Conservation (phyloP, 768 basidiomycete genomes). For the Naganishia randhawae region DNA sequence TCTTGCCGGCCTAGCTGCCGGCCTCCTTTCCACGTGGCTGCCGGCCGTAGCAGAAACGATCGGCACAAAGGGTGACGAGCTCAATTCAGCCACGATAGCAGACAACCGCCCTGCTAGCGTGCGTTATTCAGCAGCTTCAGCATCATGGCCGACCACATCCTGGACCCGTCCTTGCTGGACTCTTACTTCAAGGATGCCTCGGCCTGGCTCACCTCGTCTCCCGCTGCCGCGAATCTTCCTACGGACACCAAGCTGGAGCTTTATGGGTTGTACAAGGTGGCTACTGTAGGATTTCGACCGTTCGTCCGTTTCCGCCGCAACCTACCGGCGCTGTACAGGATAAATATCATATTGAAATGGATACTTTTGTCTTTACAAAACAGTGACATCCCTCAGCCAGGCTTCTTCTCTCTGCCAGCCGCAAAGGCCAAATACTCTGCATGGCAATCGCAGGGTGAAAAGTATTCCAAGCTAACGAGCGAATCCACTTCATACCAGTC, state of each 20-base stretch:
- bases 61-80: too few species aligned
- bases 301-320: constrained; percentile 29
- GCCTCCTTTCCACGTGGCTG: too few species aligned
- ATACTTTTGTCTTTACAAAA: not conserved
- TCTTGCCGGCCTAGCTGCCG: too few species aligned
- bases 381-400: constrained; percentile 41
- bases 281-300: constrained; percentile 37
- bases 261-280: constrained; percentile 46
- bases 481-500: too few species aligned
- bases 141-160: not conserved
- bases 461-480: constrained; percentile 21
- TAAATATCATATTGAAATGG: not conserved
- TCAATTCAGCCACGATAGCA: too few species aligned
- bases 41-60: too few species aligned
- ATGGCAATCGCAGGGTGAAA: constrained; percentile 33
- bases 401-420: constrained; percentile 41
- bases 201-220: constrained; percentile 38
- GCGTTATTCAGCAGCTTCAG: too few species aligned
- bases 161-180: constrained; percentile 11
- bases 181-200: constrained; percentile 37
- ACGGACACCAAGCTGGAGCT: constrained; percentile 48
- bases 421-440: constrained; percentile 46
- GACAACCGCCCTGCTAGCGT: too few species aligned
- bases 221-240: constrained; percentile 41
- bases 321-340: not conserved